Conservation (phyloP, 352 stramenopile species). For the Phytophthora macrochlamydospora region DNA sequence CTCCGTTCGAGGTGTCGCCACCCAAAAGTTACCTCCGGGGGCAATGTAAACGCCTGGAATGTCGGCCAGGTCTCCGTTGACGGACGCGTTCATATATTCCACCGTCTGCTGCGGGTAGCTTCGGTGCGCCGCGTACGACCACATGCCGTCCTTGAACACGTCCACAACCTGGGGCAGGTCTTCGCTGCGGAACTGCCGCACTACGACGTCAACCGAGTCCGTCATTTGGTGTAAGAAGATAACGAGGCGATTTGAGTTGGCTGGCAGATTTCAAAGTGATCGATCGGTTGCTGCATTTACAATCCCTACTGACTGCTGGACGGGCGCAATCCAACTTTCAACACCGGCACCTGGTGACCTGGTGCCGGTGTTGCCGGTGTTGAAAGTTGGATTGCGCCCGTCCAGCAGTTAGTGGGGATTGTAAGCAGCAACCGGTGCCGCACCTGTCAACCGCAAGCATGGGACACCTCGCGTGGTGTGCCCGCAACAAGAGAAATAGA, state of each 20-base stretch:
- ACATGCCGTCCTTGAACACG: conserved; percentile 37
- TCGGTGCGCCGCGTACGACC: conserved; percentile 25
- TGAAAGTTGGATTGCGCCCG: not conserved
- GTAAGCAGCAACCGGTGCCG: not conserved
- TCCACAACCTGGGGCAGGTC: conserved; percentile 35
- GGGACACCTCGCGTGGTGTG: too few relatives aligned
- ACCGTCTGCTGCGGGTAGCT: conserved; percentile 17
- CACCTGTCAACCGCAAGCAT: too few relatives aligned
- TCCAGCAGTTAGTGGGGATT: conserved; percentile 12
- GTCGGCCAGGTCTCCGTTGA: conserved; percentile 40
- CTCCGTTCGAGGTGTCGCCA: conserved; percentile 28
- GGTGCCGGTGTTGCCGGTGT: not conserved
- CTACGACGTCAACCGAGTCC: conserved; percentile 12
- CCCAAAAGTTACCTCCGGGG: conserved; percentile 53
- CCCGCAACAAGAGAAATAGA: too few relatives aligned
- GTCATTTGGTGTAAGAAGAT: not conserved
- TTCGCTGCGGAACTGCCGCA: conserved; percentile 26
- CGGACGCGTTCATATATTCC: conserved; percentile 22
- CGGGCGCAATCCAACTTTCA: not conserved
- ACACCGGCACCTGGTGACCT: not conserved
- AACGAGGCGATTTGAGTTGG: not conserved
- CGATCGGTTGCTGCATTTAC: not conserved
- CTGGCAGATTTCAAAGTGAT: not conserved
- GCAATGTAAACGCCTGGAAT: conserved; percentile 45
- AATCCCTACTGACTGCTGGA: conserved; percentile 12